A percentile compares a stretch with the other conserved stretches of the same genome.
Conservation (phyloP, 768 basidiomycete species). For the Favolaschia claudopus region DNA sequence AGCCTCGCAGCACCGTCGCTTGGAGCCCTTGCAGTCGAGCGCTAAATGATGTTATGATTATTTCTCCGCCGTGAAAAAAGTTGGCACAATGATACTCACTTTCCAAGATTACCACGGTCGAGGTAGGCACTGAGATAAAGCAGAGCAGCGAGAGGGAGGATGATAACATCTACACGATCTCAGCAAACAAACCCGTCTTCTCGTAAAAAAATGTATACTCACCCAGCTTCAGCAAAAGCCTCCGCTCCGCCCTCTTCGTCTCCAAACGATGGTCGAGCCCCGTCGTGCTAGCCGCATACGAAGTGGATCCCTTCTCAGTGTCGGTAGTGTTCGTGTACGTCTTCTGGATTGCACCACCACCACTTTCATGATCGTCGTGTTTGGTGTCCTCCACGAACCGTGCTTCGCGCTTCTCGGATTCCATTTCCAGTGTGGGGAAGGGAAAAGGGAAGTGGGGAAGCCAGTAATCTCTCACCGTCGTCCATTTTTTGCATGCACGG, state of each 20-base stretch:
- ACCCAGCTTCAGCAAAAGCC: slow-evolving; percentile 11
- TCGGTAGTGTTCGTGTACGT: slow-evolving; percentile 10
- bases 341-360: neutral
- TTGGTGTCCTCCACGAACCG: neutral
- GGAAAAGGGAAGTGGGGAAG: neutral
- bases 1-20: slow-evolving; percentile 8
- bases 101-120: slow-evolving; percentile 21
- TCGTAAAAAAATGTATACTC: neutral
- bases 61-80: neutral
- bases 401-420: neutral
- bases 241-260: slow-evolving; percentile 5
- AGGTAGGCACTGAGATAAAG: slow-evolving; percentile 20
- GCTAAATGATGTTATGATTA: neutral
- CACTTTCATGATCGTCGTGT: neutral
- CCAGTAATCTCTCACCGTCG: no score
- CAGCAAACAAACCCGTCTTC: neutral
- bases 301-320: slow-evolving; percentile 10
- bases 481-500: no score
- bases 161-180: neutral
- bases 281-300: slow-evolving; percentile 13
- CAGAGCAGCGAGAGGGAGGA: slow-evolving; percentile 14
- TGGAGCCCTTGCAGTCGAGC: slow-evolving; percentile 20
- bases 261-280: slow-evolving; percentile 10
- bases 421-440: neutral
- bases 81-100: slow-evolving; percentile 5